These are phyloP conservation scores for Colletotrichum liaoningense DNA, from an alignment of 2,329 filamentous ascomycete species.

Conservation along the genomic window DNA sequence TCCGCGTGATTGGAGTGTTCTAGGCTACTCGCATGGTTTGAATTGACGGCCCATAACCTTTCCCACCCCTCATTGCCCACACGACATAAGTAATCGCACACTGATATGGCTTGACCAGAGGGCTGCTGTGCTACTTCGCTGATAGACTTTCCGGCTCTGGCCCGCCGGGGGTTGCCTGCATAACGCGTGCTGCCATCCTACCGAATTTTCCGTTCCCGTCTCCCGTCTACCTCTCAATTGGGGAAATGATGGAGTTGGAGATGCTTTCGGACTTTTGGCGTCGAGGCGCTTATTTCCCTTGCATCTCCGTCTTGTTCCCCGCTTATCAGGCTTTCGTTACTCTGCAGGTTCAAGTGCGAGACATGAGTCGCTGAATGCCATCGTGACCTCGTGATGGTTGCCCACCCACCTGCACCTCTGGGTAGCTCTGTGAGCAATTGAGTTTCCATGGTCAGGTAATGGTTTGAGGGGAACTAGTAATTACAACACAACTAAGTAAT, in stretches of 20 bases:
- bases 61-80: neutral
- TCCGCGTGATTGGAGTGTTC: constrained; percentile 9
- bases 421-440: neutral
- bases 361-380: constrained; percentile 19
- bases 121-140: constrained; percentile 28
- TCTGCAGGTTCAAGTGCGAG: constrained; percentile 5
- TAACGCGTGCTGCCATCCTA: constrained; percentile 22
- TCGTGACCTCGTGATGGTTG: constrained; percentile 13
- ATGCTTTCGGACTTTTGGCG: constrained; percentile 23
- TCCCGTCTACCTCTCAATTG: constrained; percentile 19
- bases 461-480: neutral
- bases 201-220: constrained; percentile 27
- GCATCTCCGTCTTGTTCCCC: constrained; percentile 7
- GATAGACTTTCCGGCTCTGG: constrained; percentile 25
- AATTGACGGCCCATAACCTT: constrained; percentile 13
- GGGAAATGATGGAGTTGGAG: constrained; percentile 5
- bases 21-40: constrained; percentile 6
- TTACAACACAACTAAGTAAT: neutral
- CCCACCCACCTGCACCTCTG: neutral
- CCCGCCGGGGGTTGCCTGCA: constrained; percentile 25
- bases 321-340: constrained; percentile 26
- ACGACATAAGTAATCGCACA: neutral
- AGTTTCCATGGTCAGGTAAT: neutral
- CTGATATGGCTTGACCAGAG: constrained; percentile 17
- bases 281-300: neutral